These are phyloP conservation scores for Fusarium duplospermum DNA, from an alignment of 2,329 filamentous ascomycete species.

Conservation along the genomic window DNA sequence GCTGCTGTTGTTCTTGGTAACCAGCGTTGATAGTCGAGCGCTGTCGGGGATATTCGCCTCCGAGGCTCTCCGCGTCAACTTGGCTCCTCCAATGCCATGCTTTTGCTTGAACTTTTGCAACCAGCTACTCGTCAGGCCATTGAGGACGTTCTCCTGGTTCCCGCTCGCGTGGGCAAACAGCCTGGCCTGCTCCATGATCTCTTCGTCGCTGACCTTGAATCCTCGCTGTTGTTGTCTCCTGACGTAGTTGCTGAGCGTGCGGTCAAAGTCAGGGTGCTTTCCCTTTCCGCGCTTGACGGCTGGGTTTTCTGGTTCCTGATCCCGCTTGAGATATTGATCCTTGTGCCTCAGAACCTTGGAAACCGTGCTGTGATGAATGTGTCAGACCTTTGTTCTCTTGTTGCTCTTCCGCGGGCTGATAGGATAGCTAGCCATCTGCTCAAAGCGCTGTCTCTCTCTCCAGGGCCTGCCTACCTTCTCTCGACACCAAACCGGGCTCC, in stretches of 20 bases:
- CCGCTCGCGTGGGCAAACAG: constrained; percentile 80
- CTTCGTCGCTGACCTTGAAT: constrained; percentile 78
- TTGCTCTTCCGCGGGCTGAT: background rate
- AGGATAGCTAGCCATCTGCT: background rate
- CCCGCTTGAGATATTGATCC: constrained; percentile 90
- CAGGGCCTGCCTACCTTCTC: constrained; percentile 77
- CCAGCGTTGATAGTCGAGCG: constrained; percentile 65
- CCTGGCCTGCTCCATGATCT: constrained; percentile 85
- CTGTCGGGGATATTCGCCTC: constrained; percentile 79
- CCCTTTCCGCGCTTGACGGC: constrained; percentile 86
- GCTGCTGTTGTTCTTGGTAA: constrained; percentile 49
- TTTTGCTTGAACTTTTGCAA: constrained; percentile 97
- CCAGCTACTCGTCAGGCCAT: constrained; percentile 81
- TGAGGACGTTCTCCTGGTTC: constrained; percentile 77
- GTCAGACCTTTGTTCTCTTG: constrained; percentile 47
- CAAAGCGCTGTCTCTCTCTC: constrained; percentile 7
- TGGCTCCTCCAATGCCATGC: constrained; percentile 68
- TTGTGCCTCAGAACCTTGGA: constrained; percentile 96
- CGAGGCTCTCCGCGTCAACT: constrained; percentile 67
- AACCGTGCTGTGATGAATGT: constrained; percentile 77
- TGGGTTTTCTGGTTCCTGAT: constrained; percentile 73
- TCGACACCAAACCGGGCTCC: constrained; percentile 96
- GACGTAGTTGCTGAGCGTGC: constrained; percentile 88
- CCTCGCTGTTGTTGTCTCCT: constrained; percentile 84
- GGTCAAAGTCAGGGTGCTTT: constrained; percentile 90